Evolutionary conservation across 768 basidiomycete species (phyloP).

Genomic region (Hygrophorus russula): DNA sequence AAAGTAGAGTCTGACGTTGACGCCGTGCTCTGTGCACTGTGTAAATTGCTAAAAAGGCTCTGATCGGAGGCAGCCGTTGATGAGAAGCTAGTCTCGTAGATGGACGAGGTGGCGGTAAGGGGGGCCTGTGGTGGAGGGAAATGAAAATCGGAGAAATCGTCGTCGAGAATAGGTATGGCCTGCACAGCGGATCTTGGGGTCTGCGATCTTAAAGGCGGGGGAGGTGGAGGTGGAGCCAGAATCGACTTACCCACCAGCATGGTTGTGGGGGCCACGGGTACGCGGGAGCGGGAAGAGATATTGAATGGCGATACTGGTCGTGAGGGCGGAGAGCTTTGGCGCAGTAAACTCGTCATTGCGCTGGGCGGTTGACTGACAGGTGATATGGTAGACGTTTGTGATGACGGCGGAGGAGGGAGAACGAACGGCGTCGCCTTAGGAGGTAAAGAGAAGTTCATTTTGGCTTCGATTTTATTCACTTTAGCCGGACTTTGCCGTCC

Average conservation of each 20-base stretch:
- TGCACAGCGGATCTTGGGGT: conserved; percentile 9
- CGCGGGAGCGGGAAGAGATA: not conserved
- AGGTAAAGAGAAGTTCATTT: too few relatives aligned
- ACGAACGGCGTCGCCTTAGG: too few relatives aligned
- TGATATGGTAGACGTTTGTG: too few relatives aligned
- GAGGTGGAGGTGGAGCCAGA: conserved; percentile 12
- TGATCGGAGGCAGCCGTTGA: conserved; percentile 11
- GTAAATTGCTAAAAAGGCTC: conserved; percentile 12
- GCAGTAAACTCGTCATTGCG: too few relatives aligned
- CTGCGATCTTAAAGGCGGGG: conserved; percentile 7
- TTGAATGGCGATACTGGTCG: not conserved
- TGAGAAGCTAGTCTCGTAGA: conserved; percentile 9
- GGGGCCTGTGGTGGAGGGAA: conserved; percentile 17
- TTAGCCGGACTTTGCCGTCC: too few relatives aligned
- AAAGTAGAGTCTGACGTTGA: conserved; percentile 3
- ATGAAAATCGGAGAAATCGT: conserved; percentile 45
- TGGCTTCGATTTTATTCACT: too few relatives aligned
- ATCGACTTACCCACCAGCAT: not conserved
- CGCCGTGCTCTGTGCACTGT: conserved; percentile 5
- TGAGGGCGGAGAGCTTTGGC: too few relatives aligned
- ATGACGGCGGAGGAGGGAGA: too few relatives aligned
- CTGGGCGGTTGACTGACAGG: too few relatives aligned
- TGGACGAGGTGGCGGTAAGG: conserved; percentile 8
- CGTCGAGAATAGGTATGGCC: conserved; percentile 17
- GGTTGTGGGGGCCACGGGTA: not conserved